Conservation (phyloP, 2,329 filamentous ascomycete species). For the Dothideomycetes sp. region DNA sequence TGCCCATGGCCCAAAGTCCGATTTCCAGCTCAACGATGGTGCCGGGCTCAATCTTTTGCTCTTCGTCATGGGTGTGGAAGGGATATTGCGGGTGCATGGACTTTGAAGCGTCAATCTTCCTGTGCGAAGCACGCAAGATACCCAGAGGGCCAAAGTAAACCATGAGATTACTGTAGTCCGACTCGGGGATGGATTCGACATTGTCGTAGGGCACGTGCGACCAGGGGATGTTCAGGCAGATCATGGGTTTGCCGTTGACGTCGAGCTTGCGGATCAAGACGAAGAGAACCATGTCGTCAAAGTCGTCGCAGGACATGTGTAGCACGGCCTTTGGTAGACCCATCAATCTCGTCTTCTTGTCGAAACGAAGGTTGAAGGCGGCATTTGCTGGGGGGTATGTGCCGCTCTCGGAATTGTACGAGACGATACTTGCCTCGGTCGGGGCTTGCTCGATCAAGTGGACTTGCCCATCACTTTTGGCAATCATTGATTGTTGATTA, state of each 20-base stretch:
- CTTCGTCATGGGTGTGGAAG: constrained; percentile 32
- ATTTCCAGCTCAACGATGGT: constrained; percentile 38
- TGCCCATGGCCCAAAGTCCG: constrained; percentile 38
- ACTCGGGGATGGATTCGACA: constrained; percentile 50
- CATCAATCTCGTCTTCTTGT: constrained; percentile 30
- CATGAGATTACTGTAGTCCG: constrained; percentile 33
- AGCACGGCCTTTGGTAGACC: constrained; percentile 39
- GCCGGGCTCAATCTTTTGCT: constrained; percentile 33
- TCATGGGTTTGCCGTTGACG: constrained; percentile 33
- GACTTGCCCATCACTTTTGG: too few relatives aligned
- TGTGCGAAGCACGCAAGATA: constrained; percentile 37
- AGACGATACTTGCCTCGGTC: constrained; percentile 13
- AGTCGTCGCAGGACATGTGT: constrained; percentile 35
- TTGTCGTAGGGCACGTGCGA: constrained; percentile 25
- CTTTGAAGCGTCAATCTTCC: constrained; percentile 24
- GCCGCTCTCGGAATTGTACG: constrained; percentile 27
- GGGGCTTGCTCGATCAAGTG: not conserved
- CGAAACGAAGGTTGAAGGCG: constrained; percentile 34
- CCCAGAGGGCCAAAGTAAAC: constrained; percentile 36
- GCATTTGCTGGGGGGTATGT: constrained; percentile 18
- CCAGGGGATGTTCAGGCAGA: constrained; percentile 38
- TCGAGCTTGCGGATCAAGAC: constrained; percentile 38
- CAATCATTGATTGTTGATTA: too few relatives aligned
- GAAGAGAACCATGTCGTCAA: constrained; percentile 39
- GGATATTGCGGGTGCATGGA: constrained; percentile 23